These are phyloP conservation scores for Hypocrella siamensis DNA, from an alignment of 2,329 filamentous ascomycete species.

Conservation along the genomic window DNA sequence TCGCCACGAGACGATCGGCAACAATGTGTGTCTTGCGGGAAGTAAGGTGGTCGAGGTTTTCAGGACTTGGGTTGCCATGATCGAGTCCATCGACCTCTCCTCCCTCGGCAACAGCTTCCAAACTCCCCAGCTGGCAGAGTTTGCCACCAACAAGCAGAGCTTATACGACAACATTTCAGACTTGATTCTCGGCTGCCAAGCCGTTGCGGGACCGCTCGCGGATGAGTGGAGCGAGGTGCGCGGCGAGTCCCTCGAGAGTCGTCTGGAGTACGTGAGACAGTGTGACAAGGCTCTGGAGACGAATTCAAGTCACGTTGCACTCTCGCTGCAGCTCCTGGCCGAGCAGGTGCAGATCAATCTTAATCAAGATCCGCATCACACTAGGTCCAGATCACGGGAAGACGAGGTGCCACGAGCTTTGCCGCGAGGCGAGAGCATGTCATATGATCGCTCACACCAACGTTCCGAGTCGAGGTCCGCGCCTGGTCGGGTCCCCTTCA, in stretches of 20 bases:
- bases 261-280: conserved; percentile 63
- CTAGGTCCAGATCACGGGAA: conserved; percentile 26
- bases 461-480: conserved; percentile 37
- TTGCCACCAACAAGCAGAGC: conserved; percentile 80
- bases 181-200: conserved; percentile 73
- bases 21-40: conserved; percentile 65
- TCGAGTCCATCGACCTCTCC: conserved; percentile 84
- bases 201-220: conserved; percentile 75
- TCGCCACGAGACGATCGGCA: conserved; percentile 65
- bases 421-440: conserved; percentile 41
- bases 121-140: conserved; percentile 74
- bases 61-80: conserved; percentile 73
- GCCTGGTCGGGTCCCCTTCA: conserved; percentile 28
- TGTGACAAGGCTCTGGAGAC: conserved; percentile 71
- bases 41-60: conserved; percentile 76
- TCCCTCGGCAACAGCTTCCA: conserved; percentile 64
- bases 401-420: conserved; percentile 32
- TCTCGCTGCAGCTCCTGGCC: conserved; percentile 72
- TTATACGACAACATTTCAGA: conserved; percentile 90
- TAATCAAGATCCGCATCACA: conserved; percentile 20
- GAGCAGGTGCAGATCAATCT: conserved; percentile 55
- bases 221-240: conserved; percentile 95
- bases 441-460: conserved; percentile 38
- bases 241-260: conserved; percentile 75
- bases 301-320: conserved; percentile 74